phyloP scores from a whole-genome alignment of 108 stramenopile species.

The Chaetoceros tenuissimus region DNA sequence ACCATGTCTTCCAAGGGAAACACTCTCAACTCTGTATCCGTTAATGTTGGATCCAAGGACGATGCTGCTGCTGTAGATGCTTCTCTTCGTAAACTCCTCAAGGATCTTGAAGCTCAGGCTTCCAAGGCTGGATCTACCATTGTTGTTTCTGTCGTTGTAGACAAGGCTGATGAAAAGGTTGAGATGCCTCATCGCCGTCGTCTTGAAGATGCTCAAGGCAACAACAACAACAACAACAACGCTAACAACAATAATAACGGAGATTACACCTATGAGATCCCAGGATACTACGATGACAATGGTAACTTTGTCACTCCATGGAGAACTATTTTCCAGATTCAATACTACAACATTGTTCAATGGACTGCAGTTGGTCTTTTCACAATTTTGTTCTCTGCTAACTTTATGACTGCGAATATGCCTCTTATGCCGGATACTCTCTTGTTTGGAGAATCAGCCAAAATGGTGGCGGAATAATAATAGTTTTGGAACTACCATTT shows the following conservation, averaged over 20 bases:
- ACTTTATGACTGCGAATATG: constrained; percentile 65
- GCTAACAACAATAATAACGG: constrained; percentile 11
- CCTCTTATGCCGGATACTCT: constrained; percentile 76
- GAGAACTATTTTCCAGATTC: constrained; percentile 87
- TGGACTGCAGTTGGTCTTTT: constrained; percentile 76
- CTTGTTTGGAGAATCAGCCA: constrained; percentile 72
- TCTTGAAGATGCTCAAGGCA: background rate
- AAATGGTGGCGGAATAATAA: constrained; percentile 53
- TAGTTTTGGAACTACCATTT: no score
- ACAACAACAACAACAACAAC: background rate
- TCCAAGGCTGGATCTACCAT: constrained; percentile 33
- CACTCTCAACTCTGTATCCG: constrained; percentile 9
- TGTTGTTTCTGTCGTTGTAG: constrained; percentile 73
- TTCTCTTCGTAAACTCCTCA: constrained; percentile 38
- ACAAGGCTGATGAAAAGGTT: constrained; percentile 36
- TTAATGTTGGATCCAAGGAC: constrained; percentile 13
- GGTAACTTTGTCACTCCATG: constrained; percentile 44
- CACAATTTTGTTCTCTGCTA: constrained; percentile 42
- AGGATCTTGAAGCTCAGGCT: constrained; percentile 28
- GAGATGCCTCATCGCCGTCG: constrained; percentile 34
- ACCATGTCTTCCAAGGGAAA: constrained; percentile 8
- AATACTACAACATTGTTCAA: constrained; percentile 80
- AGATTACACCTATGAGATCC: constrained; percentile 39
- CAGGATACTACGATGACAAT: constrained; percentile 53
- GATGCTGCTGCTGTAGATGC: constrained; percentile 42